Percentiles rank a stretch among this genome's conserved stretches.
phyloP scores from a whole-genome alignment of 2,329 filamentous ascomycete species.

The Exserohilum rostratum region DNA sequence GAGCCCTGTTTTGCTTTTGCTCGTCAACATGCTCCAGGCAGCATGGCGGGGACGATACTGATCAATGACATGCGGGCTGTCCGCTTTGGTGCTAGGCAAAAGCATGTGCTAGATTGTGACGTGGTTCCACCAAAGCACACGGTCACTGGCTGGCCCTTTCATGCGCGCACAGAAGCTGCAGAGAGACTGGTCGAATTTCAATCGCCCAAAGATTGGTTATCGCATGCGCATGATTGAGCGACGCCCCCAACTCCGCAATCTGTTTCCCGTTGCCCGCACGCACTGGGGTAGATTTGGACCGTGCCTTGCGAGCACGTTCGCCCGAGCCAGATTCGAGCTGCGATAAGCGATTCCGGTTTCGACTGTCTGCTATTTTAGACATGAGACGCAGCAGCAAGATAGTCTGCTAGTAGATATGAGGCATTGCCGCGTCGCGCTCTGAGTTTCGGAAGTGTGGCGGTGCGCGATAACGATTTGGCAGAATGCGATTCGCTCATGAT shows the following conservation, averaged over 20 bases:
- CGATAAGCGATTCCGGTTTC: background rate
- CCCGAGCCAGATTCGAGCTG: too few relatives aligned
- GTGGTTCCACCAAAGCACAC: background rate
- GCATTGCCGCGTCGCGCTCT: background rate
- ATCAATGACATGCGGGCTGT: background rate
- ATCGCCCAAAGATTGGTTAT: background rate
- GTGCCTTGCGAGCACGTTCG: background rate
- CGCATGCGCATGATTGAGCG: background rate
- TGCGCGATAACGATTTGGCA: background rate
- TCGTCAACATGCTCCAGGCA: slow-evolving; percentile 1
- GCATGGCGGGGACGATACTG: background rate
- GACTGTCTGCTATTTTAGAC: background rate
- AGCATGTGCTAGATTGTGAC: background rate
- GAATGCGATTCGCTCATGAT: too few relatives aligned
- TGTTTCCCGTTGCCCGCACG: background rate
- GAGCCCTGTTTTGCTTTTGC: background rate
- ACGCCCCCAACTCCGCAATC: background rate
- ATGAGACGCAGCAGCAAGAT: background rate
- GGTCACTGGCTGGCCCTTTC: background rate
- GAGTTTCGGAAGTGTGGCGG: slow-evolving; percentile 2
- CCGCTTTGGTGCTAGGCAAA: background rate
- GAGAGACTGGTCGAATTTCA: background rate
- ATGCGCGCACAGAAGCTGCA: background rate
- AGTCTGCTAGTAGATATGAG: background rate
- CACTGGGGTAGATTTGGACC: background rate